Evolutionary conservation across 495 filamentous ascomycete genomes (phyloP).

Genomic region (Jackrogersella multiformis): DNA sequence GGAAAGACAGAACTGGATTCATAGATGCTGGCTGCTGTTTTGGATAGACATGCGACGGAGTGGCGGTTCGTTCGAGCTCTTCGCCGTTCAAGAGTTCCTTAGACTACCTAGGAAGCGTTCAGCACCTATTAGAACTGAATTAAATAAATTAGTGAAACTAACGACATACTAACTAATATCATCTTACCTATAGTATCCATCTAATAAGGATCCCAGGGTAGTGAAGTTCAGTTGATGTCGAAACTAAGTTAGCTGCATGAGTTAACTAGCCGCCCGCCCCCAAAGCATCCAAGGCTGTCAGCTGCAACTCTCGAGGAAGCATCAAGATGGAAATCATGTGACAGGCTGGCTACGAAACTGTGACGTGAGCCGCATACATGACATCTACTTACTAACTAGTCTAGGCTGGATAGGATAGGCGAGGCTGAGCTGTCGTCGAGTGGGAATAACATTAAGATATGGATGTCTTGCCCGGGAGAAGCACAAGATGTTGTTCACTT

Average conservation of each 20-base stretch:
- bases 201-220: neutral
- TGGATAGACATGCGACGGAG: conserved; percentile 16
- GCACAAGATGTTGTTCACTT: no score
- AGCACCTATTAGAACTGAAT: conserved; percentile 32
- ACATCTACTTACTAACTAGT: no score
- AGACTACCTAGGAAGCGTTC: conserved; percentile 26
- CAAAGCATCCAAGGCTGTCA: neutral
- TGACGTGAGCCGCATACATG: no score
- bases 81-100: conserved; percentile 16
- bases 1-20: conserved; percentile 14
- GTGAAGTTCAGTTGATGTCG: neutral
- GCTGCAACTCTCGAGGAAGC: neutral
- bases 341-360: neutral
- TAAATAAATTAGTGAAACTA: conserved; percentile 34
- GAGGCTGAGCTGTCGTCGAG: no score
- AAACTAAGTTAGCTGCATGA: conserved; percentile 28
- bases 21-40: conserved; percentile 22
- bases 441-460: no score
- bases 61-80: neutral
- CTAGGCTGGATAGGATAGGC: no score
- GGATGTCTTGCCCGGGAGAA: no score
- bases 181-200: neutral
- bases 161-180: neutral
- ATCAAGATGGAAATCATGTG: neutral
- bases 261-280: neutral